phyloP scores from a whole-genome alignment of 1,284 basidiomycete species.

The Puccinia novopanici region DNA sequence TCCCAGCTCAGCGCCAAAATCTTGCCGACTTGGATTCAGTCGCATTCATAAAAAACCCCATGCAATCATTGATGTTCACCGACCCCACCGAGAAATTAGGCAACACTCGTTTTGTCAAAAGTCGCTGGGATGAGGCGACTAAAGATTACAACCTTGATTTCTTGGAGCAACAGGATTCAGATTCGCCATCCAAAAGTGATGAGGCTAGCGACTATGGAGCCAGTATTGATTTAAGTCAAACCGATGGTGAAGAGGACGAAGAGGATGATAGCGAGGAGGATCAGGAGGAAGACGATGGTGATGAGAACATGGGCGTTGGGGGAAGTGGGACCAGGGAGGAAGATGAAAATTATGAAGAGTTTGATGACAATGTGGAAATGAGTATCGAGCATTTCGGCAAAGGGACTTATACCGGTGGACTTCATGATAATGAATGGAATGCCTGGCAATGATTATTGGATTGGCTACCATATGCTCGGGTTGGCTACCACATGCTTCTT shows the following conservation, averaged over 20 bases:
- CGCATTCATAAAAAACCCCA: background rate
- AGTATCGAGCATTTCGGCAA: too few relatives aligned
- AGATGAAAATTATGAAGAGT: too few relatives aligned
- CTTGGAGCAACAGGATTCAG: background rate
- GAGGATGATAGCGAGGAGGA: background rate
- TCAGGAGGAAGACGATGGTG: too few relatives aligned
- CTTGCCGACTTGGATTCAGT: constrained; percentile 13
- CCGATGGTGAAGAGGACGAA: background rate
- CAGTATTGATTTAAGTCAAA: background rate
- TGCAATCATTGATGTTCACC: background rate
- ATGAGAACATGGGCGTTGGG: background rate
- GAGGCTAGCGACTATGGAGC: background rate
- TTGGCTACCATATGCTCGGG: too few relatives aligned
- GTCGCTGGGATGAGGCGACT: background rate
- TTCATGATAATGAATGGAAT: too few relatives aligned
- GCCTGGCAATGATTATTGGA: too few relatives aligned
- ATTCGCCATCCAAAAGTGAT: background rate
- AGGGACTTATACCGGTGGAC: too few relatives aligned
- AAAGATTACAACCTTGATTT: constrained; percentile 13
- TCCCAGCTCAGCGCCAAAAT: constrained; percentile 11
- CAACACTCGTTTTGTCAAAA: background rate
- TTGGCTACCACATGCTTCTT: too few relatives aligned
- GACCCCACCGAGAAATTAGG: background rate
- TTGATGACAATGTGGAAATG: too few relatives aligned
- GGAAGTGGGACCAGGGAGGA: background rate